Conservation (phyloP, 2,329 filamentous ascomycete genomes). For the Trichoderma atroviride region DNA sequence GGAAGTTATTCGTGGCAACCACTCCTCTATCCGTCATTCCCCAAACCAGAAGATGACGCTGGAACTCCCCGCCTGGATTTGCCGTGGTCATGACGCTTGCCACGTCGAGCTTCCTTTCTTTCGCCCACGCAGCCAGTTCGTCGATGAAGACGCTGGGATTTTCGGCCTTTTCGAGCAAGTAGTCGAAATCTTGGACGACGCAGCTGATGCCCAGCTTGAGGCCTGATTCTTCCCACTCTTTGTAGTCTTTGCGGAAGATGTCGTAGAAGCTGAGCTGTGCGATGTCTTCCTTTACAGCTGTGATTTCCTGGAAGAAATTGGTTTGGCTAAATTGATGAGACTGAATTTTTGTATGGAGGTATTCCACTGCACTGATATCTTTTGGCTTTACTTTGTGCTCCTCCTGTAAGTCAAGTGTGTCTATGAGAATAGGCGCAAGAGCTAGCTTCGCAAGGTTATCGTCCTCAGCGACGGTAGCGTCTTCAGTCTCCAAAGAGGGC, state of each 20-base stretch:
- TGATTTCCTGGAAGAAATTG: slow-evolving; percentile 62
- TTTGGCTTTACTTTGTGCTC: slow-evolving; percentile 65
- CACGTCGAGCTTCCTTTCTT: slow-evolving; percentile 63
- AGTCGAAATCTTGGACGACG: slow-evolving; percentile 64
- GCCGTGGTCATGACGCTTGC: slow-evolving; percentile 71
- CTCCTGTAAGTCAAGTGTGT: slow-evolving; percentile 67
- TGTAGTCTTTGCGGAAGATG: slow-evolving; percentile 81
- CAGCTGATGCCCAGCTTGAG: slow-evolving; percentile 68
- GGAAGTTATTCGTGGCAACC: slow-evolving; percentile 59
- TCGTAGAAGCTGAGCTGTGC: slow-evolving; percentile 63
- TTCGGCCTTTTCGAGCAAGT: slow-evolving; percentile 58
- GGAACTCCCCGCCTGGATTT: slow-evolving; percentile 57
- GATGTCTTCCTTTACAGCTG: slow-evolving; percentile 68
- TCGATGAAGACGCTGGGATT: slow-evolving; percentile 50
- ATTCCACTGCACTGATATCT: slow-evolving; percentile 60
- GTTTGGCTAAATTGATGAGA: slow-evolving; percentile 53
- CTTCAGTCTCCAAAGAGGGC: slow-evolving; percentile 34
- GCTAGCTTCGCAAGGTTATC: slow-evolving; percentile 67
- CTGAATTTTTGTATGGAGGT: slow-evolving; percentile 57
- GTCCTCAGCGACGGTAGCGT: slow-evolving; percentile 45
- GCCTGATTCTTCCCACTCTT: slow-evolving; percentile 67
- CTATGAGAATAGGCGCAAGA: slow-evolving; percentile 71
- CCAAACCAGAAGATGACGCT: slow-evolving; percentile 70
- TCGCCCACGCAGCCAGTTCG: slow-evolving; percentile 55
- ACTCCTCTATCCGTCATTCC: slow-evolving; percentile 55